These are phyloP conservation scores for Aspergillus incahuasiensis DNA, from an alignment of 495 filamentous ascomycete species.

Conservation along the genomic window DNA sequence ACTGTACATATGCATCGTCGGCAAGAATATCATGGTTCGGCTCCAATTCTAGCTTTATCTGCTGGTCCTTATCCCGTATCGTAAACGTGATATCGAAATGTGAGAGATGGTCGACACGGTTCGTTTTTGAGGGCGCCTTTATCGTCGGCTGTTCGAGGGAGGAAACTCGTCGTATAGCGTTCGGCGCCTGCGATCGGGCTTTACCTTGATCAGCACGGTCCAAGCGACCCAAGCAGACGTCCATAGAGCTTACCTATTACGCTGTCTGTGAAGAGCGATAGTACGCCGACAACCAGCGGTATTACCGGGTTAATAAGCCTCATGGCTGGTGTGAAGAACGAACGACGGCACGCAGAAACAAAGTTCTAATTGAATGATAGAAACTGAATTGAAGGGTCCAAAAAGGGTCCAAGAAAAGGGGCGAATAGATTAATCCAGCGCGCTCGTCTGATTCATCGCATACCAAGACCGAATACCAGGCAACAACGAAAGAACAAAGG, in stretches of 20 bases:
- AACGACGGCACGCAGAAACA: slow-evolving; percentile 7
- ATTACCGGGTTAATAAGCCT: slow-evolving; percentile 15
- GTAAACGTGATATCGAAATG: slow-evolving; percentile 79
- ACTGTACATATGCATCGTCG: slow-evolving; percentile 67
- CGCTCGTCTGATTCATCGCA: slow-evolving; percentile 4
- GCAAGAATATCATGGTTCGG: slow-evolving; percentile 89
- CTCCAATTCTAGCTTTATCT: slow-evolving; percentile 74
- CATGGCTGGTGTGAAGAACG: slow-evolving; percentile 15
- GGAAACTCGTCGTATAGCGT: slow-evolving; percentile 69
- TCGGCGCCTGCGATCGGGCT: slow-evolving; percentile 70
- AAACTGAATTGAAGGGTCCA: neutral
- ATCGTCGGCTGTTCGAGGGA: slow-evolving; percentile 71
- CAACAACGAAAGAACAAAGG: slow-evolving; percentile 8
- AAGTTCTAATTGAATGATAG: neutral
- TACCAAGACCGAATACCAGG: slow-evolving; percentile 2
- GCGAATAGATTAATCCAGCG: slow-evolving; percentile 3
- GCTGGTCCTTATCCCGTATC: slow-evolving; percentile 60
- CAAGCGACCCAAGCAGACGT: neutral
- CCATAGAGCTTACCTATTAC: slow-evolving; percentile 13
- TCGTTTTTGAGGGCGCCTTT: slow-evolving; percentile 59
- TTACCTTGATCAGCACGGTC: slow-evolving; percentile 11
- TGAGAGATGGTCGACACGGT: slow-evolving; percentile 71
- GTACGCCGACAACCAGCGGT: slow-evolving; percentile 17
- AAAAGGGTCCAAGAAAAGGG: slow-evolving; percentile 5
- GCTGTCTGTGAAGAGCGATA: slow-evolving; percentile 15